Base-by-base conservation (phyloP, 116 monocot genomes). In the Cymodocea nodosa region DNA sequence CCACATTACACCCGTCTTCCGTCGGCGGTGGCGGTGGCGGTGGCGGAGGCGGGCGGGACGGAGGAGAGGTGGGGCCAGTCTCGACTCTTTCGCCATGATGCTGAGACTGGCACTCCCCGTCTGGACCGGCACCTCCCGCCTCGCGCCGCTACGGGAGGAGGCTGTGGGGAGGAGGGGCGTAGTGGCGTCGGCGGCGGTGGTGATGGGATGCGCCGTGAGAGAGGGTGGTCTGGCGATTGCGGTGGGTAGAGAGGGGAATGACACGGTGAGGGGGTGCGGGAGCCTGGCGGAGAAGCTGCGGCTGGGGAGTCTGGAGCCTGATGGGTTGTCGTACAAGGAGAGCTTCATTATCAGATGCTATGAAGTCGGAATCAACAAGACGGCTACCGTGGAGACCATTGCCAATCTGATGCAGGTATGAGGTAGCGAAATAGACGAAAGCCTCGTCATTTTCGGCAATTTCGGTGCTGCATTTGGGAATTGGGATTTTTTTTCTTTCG, bases 341-440 rank as follows among this genome's bases (percentile, higher is more conserved):
- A 83, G 82, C 74, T 99, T 92, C 65, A 79, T 99, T 4, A 85
- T 99, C 22, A 66, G 98, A 30, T 84, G 77, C 69, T 99, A 92
- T 58, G 98, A 99, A 74, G 98, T 99, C 34, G 98, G 98, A 35
- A 82, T 99, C 68, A 89, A 99, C 70, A 99, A 99, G 74, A 99
- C 98, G 15, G 98, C 98, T 60, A 99, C 92, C 40, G 86, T 99
- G 16, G 98, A 99, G 80, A 92, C 92, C 65, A 89, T 99, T 58
- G 98, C 92, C 36, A 99, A 99, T 74, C 82, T 99, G 58, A 72
- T 99, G 48, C 92, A 99, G 89, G 98, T 75, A 60, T 22, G 59
- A 30, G 20, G 25, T 10, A 25, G 24, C 16, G 10, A 5, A 22
- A 17, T 56, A 19, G n/a, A 6, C 30, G 30, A 30, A 30, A 30